Base-by-base conservation (phyloP, 495 filamentous ascomycete genomes). In the Aspergillus cavernicola region DNA sequence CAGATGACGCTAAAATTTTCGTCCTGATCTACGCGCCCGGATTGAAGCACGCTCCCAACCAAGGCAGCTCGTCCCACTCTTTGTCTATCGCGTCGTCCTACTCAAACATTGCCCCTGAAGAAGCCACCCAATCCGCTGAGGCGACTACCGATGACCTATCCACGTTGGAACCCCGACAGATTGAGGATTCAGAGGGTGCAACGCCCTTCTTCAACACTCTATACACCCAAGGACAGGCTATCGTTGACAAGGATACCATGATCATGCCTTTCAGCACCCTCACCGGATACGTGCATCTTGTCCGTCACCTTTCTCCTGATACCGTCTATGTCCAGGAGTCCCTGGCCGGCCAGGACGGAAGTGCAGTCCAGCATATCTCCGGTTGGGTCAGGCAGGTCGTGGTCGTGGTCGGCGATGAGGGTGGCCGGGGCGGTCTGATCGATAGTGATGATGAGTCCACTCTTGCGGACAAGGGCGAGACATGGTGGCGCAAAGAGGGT, bases 1-100 rank as follows among this genome's bases (percentile, higher is more conserved):
- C 80, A 52, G 80, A 81, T 40, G 83, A 76, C 22, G 79, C 82
- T 39, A 84, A 86, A 57, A 76, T 96, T 28, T 93, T 95, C 55
- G 76, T 96, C 44, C 78, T 97, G 51, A 95, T 97, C 64, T 95
- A 96, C 64, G 83, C 88, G 11, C 91, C 91, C 0, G 80, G 78
- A 24, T 74, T 95, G 51, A 90, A 88, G 68, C 85, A 88, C 55
- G 73, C 79, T 15, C 67, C 71, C 54, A 62, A 53, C 35, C 65
- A 69, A 43, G 63, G 66, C 8, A 68, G 64, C 59, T 62, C 64
- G 20, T 72, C 69, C 23, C 67, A 64, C 28, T 70, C 71, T 26
- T 76, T 81, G 32, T 93, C 89, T 12, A 73, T 92, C 50, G 82
- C 85, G 53, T 95, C 90, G 8, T 95, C 91, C 0, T 95, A 90